Conservation (phyloP, 2,329 filamentous ascomycete species). For the Ophiostoma sp. region DNA sequence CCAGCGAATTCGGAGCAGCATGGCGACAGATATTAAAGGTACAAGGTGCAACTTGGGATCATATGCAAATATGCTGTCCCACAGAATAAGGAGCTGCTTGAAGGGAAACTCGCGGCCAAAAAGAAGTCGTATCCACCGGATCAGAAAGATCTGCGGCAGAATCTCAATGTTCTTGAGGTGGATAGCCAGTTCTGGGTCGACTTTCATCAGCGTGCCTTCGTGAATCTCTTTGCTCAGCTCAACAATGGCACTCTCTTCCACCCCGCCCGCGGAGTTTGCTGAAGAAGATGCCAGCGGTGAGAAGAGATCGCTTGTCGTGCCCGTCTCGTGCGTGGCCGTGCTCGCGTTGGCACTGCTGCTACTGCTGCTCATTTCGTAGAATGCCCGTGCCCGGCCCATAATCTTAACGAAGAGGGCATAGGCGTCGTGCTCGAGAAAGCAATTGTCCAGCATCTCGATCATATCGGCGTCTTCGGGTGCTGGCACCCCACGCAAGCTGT, state of each 20-base stretch:
- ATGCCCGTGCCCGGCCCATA: conserved; percentile 83
- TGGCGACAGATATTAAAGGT: conserved; percentile 88
- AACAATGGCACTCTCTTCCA: conserved; percentile 68
- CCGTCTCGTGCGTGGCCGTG: not conserved
- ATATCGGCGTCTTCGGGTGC: conserved; percentile 53
- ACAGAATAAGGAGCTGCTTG: conserved; percentile 76
- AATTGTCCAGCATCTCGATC: conserved; percentile 66
- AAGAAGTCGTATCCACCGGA: conserved; percentile 90
- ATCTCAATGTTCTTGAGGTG: conserved; percentile 85
- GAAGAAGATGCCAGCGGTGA: not conserved
- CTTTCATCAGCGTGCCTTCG: conserved; percentile 69
- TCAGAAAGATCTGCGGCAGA: conserved; percentile 93
- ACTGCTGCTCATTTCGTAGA: conserved; percentile 72
- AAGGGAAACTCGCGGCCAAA: conserved; percentile 95
- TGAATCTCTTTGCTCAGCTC: conserved; percentile 85
- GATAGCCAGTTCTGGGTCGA: conserved; percentile 47
- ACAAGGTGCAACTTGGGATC: conserved; percentile 78
- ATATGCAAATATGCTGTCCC: conserved; percentile 89
- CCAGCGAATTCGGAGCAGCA: conserved; percentile 91
- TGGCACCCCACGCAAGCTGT: conserved; percentile 34
- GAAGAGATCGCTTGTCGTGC: conserved; percentile 1
- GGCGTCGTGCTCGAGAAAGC: conserved; percentile 84
- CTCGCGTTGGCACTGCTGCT: not conserved
- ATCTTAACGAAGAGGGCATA: conserved; percentile 82
- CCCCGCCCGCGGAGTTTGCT: conserved; percentile 29